A percentile compares a stretch with the other conserved stretches of the same genome.
These are phyloP conservation scores for Daphne laureola DNA, from an alignment of 441 rosid species.

Conservation along the genomic window DNA sequence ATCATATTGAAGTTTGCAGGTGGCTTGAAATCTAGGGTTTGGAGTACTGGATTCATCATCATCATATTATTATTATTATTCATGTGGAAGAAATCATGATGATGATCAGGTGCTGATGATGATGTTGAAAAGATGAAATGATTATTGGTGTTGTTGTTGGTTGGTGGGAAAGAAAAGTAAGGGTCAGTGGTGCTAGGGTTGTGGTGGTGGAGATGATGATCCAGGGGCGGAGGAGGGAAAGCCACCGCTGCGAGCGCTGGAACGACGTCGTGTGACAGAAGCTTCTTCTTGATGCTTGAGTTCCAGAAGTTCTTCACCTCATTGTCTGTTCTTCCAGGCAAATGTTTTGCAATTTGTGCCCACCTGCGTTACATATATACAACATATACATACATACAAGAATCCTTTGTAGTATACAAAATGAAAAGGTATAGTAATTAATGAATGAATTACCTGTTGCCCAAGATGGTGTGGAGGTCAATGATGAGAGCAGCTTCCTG, in stretches of 20 bases:
- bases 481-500: slow-evolving; percentile 93
- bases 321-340: slow-evolving; percentile 96
- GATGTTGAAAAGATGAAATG: slow-evolving; percentile 19
- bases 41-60: slow-evolving; percentile 34
- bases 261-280: slow-evolving; percentile 49
- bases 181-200: slow-evolving; percentile 20
- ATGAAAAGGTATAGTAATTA: too few species aligned
- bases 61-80: neutral
- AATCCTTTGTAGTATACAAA: too few species aligned
- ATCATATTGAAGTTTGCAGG: slow-evolving; percentile 1
- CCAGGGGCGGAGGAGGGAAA: slow-evolving; percentile 16
- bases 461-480: slow-evolving; percentile 88
- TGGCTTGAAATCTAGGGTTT: slow-evolving; percentile 40
- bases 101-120: slow-evolving; percentile 34
- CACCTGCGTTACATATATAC: slow-evolving; percentile 47
- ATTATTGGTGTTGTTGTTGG: slow-evolving; percentile 26
- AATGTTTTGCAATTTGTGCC: slow-evolving; percentile 89
- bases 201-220: slow-evolving; percentile 7
- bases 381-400: neutral
- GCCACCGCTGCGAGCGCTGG: slow-evolving; percentile 31
- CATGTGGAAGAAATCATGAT: slow-evolving; percentile 21
- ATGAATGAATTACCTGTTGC: slow-evolving; percentile 99
- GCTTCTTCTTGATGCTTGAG: slow-evolving; percentile 94
- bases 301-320: slow-evolving; percentile 99
- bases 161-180: slow-evolving; percentile 42